Conservation (phyloP, 176 grass and related monocot genomes). For the Tuctoria greenei region DNA sequence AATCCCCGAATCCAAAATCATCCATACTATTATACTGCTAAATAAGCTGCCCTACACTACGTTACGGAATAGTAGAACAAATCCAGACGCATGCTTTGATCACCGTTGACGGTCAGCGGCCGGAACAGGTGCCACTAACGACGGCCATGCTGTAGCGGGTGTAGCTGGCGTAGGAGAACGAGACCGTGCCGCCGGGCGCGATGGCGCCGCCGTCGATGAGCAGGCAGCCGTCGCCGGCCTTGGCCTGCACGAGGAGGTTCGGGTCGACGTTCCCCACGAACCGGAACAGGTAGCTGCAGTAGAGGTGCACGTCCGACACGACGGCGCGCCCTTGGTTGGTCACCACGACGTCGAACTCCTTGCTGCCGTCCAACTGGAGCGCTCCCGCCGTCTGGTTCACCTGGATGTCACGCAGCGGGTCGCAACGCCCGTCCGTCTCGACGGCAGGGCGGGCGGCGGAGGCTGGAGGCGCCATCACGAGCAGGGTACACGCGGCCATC, state of each 20-base stretch:
- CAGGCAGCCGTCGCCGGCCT: slow-evolving; percentile 6
- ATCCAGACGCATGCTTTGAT: too few relatives aligned
- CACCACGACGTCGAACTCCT: not conserved
- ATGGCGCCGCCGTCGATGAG: slow-evolving; percentile 21
- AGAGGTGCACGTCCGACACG: not conserved
- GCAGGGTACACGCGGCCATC: not conserved
- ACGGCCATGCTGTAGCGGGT: not conserved
- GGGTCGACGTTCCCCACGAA: not conserved
- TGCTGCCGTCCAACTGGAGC: not conserved
- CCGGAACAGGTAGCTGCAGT: not conserved
- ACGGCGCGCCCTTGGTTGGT: not conserved
- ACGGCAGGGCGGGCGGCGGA: too few relatives aligned
- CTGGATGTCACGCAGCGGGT: not conserved
- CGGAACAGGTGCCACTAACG: slow-evolving; percentile 1
- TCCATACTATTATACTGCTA: too few relatives aligned
- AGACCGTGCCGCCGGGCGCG: not conserved
- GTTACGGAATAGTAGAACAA: too few relatives aligned
- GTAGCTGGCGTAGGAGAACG: slow-evolving; percentile 19
- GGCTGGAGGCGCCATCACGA: not conserved
- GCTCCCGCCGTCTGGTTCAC: not conserved
- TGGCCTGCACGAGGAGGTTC: not conserved
- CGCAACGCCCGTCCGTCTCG: too few relatives aligned
- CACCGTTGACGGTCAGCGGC: not conserved
- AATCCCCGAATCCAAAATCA: too few relatives aligned
- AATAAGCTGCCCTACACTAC: too few relatives aligned